Evolutionary conservation across 129 eudicot species (phyloP).

Genomic region (Lactuca saligna): DNA sequence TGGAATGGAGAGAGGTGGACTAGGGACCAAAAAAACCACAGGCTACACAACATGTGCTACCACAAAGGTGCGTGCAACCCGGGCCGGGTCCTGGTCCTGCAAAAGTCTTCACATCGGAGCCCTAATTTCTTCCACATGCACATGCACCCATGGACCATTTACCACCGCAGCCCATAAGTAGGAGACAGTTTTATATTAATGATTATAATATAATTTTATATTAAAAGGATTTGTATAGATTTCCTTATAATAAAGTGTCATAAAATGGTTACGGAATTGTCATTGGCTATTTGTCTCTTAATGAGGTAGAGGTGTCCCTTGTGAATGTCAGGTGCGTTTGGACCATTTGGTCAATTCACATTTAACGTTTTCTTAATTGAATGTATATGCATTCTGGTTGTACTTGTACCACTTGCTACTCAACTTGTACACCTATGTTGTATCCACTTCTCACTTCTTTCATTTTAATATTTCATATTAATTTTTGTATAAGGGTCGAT

Average conservation of each 20-base stretch:
- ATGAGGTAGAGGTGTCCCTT: conserved; percentile 20
- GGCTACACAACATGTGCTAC: conserved; percentile 25
- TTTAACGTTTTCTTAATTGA: conserved; percentile 5
- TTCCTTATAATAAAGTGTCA: neutral
- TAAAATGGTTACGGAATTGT: conserved; percentile 10
- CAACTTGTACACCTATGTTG: conserved; percentile 10
- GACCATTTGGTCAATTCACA: conserved; percentile 34
- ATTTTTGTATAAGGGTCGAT: neutral
- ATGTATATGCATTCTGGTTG: conserved; percentile 6
- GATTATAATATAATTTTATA: neutral
- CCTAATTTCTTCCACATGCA: conserved; percentile 31
- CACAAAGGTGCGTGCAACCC: conserved; percentile 32
- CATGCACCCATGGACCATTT: conserved; percentile 43
- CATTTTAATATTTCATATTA: no score
- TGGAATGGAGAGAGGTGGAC: conserved; percentile 6
- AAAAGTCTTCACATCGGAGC: conserved; percentile 20
- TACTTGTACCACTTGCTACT: conserved; percentile 21
- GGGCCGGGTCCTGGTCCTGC: conserved; percentile 36
- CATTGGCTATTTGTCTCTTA: conserved; percentile 18
- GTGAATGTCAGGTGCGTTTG: conserved; percentile 42
- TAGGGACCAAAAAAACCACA: conserved; percentile 23
- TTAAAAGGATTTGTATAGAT: neutral
- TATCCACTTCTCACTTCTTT: neutral
- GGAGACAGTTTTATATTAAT: conserved; percentile 14
- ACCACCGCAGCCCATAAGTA: conserved; percentile 19